A percentile compares a stretch with the other conserved stretches of the same genome.
Conservation (phyloP, 1,139 yeast species). For the Protomyces inouyei region DNA sequence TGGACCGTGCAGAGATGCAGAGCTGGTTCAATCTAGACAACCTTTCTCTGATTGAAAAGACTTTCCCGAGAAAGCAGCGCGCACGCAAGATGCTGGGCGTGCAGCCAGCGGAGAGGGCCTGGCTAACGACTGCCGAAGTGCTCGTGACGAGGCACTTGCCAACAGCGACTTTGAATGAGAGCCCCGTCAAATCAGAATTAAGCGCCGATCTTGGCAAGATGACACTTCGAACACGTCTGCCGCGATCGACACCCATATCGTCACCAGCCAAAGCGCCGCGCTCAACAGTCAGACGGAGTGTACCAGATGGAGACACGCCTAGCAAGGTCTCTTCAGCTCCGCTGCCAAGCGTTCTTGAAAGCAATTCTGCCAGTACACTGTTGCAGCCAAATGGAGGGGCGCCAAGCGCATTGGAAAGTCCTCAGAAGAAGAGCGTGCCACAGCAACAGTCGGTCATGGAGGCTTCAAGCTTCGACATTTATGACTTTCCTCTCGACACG, state of each 20-base stretch:
- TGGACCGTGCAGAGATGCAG: background rate
- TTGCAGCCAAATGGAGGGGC: too few relatives aligned
- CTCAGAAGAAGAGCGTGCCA: background rate
- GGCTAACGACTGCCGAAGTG: conserved; percentile 2
- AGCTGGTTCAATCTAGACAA: background rate
- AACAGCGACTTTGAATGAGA: background rate
- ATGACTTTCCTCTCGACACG: background rate
- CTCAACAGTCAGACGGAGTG: background rate
- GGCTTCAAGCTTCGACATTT: background rate
- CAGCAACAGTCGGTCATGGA: background rate
- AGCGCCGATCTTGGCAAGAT: conserved; percentile 9
- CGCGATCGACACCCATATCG: conserved; percentile 11
- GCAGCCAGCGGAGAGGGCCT: background rate
- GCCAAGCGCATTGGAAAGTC: too few relatives aligned
- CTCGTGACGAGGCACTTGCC: background rate
- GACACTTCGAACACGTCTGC: conserved; percentile 25
- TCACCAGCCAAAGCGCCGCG: background rate
- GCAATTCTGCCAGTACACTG: background rate
- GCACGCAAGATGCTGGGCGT: background rate
- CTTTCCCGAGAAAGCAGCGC: background rate
- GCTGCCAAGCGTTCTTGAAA: background rate
- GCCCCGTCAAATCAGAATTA: background rate
- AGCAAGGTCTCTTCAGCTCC: background rate
- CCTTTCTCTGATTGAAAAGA: conserved; percentile 3
- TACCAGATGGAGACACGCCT: background rate